Percentiles rank a stretch among this genome's conserved stretches.
phyloP scores from a whole-genome alignment of 2,329 filamentous ascomycete species.

The Xylaria sp. region DNA sequence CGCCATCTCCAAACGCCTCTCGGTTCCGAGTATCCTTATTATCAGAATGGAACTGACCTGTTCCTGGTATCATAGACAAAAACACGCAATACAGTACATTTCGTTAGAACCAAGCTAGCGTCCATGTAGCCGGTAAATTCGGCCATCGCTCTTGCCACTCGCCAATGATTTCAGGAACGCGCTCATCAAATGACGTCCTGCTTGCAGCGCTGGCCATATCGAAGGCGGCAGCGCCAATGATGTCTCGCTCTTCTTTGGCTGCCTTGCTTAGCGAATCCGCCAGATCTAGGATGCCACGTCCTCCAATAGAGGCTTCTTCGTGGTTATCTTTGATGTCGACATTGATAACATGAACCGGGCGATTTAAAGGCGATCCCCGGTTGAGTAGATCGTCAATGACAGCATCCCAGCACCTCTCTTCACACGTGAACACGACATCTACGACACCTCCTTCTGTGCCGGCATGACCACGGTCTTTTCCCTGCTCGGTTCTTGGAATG shows the following conservation, averaged over 20 bases:
- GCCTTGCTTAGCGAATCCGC: conserved; percentile 85
- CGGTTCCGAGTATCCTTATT: conserved; percentile 3
- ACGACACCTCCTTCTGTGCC: conserved; percentile 91
- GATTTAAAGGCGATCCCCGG: conserved; percentile 85
- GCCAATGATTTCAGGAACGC: conserved; percentile 89
- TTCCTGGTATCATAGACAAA: conserved; percentile 48
- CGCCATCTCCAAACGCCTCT: neutral
- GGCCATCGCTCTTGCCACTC: conserved; percentile 97
- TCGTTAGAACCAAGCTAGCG: conserved; percentile 87
- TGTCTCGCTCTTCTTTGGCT: conserved; percentile 79
- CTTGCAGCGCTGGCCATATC: conserved; percentile 74
- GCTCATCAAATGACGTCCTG: conserved; percentile 86
- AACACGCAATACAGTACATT: conserved; percentile 27
- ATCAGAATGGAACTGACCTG: conserved; percentile 33
- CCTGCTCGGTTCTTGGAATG: conserved; percentile 80
- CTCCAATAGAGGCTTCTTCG: conserved; percentile 91
- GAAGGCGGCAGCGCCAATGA: conserved; percentile 72
- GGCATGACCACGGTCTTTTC: conserved; percentile 77
- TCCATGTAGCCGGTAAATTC: conserved; percentile 91
- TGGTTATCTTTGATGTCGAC: conserved; percentile 99
- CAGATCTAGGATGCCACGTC: conserved; percentile 90
- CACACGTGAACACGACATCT: conserved; percentile 95
- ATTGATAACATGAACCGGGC: conserved; percentile 97
- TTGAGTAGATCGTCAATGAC: conserved; percentile 93
- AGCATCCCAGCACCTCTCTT: conserved; percentile 98